Base-by-base conservation (phyloP, 2,329 filamentous ascomycete species). In the Colletotrichum sp. region DNA sequence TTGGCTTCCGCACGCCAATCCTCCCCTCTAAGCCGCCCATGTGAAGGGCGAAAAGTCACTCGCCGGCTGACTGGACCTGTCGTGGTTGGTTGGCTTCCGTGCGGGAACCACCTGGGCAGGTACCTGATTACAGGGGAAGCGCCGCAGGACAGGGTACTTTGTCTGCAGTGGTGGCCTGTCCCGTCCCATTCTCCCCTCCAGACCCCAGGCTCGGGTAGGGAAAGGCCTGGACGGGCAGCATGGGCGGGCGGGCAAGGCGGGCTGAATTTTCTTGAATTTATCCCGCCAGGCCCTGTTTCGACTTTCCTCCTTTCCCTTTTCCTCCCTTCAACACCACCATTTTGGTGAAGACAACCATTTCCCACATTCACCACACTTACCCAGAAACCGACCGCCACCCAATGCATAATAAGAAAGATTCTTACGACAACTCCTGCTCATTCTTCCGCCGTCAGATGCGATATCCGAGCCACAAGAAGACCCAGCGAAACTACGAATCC, bases 391-490 rank as follows among this genome's bases (percentile, higher is more conserved):
- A 70, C 74, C 63, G 71, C 76, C 80, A 77, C 83, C 88, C 83
- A 92, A 92, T 92, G 90, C 89, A 90, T 90, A 88, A 86, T 86
- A 86, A 87, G 86, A 85, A 85, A 81, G 83, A 85, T 78, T 82
- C 80, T 80, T 82, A 86, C 83, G 80, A 83, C 78, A 84, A 83
- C 78, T 86, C 87, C 78, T 80, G 80, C 87, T 88, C 87, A 80
- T 88, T 88, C 81, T 89, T 89, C 85, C 87, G 86, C 82, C 87
- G 86, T 88, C 90, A 91, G 89, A 92, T 92, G 90, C 89, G 88
- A 84, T 82, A 87, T 82, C 86, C 87, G 80, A 88, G 86, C 85
- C 85, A 86, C 83, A 86, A 88, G 82, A 85, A 87, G 82, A 84
- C 86, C 78, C 85, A 88, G 80, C 86, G 86, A 83, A 87, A 87